Evolutionary conservation across 2,329 filamentous ascomycete genomes (phyloP), one percentile per base, ranked within the genome.

Genomic region (Microdochium trichocladiopsis): DNA sequence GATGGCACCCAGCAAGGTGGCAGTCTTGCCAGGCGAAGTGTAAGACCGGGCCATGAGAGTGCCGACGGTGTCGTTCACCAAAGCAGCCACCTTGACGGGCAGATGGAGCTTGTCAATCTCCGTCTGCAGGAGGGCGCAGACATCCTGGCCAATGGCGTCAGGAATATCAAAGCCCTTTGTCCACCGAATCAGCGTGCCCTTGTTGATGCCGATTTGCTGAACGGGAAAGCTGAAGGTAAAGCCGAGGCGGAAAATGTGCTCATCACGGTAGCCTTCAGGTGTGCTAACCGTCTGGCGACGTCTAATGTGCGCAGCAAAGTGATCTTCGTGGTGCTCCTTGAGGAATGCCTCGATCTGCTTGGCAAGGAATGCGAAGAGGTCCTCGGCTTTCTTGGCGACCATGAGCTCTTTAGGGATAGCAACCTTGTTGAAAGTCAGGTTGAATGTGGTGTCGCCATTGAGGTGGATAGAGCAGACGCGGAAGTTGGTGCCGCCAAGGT

Each of bases 151-250:
- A 53, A 99, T 72, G 1, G 92, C 89, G 66, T 97, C 94, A n/a
- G 85, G 81, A 59, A 99, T 97, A 66, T 97, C 90, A 67, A 96
- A 99, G 50, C 94, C 94, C 76, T 99, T 99, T 53, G 94, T 99
- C 94, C 94, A 99, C 61, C 94, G 85, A 71, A 96, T 94, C 51
- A 99, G 78, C 53, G 86, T 87, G 55, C 94, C 94, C 72, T 91
- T 93, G 78, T 97, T 97, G 68, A 99, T 96, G 37, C 90, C 92
- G 53, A 88, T 78, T 69, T 99, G 94, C 67, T 95, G 84, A 37
- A 97, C 92, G 2, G 94, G 94, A 74, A 97, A 99, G 67, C 89
- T 95, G 72, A 99, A 99, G 51, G 94, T 99, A 73, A 99, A 99
- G n/a, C 94, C 94, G 43, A 99, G 78, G 62, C 91, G 88, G 73